Evolutionary conservation across 805 yeast genomes (phyloP), one percentile per base, ranked within the genome.

Genomic region (Torulaspora microellipsoides): DNA sequence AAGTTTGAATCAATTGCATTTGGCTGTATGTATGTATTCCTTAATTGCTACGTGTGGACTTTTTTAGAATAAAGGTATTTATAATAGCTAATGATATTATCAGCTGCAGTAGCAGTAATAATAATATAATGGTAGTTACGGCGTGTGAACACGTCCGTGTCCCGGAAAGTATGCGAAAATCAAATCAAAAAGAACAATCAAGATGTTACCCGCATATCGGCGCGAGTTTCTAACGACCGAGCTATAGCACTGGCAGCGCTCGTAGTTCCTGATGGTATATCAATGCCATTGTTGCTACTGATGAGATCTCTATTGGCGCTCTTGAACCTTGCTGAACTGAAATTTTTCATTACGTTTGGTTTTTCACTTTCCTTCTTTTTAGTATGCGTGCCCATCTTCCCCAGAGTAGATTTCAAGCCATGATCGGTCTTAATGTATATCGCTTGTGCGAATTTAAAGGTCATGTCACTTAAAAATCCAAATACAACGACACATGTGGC

Each of bases 381-480:
- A 2, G 38, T 40, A 13, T 43, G 47, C 29, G 15, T 42, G 7
- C 57, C 48, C 53, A 58, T 51, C 42, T 45, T 45, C 15, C 42
- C 43, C 36, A 59, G 36, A 2, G 53, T 40, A 5, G 38, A 40
- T 34, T 52, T 53, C 30, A 54, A 36, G 37, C 45, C 41, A 15
- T 39, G 45, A 30, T 56, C 59, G 10, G 52, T 36, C 36, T 46
- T 52, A 15, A 53, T 49, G 45, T 60, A 62, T 20, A 59, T 27
- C 23, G 35, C 33, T 28, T 56, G 59, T 4, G 62, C 63, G 23
- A 51, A 31, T 33, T 52, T 53, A 41, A 59, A 61, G 3, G 58
- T 52, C 3, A 52, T n/a, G 30, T 59, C 59, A 43, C 64, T 58
- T 34, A 59, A 34, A 32, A 60, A 54, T 12, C 65, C 66, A 36